Conservation (phyloP, 1,284 basidiomycete genomes). For the Agaricales sp. region DNA sequence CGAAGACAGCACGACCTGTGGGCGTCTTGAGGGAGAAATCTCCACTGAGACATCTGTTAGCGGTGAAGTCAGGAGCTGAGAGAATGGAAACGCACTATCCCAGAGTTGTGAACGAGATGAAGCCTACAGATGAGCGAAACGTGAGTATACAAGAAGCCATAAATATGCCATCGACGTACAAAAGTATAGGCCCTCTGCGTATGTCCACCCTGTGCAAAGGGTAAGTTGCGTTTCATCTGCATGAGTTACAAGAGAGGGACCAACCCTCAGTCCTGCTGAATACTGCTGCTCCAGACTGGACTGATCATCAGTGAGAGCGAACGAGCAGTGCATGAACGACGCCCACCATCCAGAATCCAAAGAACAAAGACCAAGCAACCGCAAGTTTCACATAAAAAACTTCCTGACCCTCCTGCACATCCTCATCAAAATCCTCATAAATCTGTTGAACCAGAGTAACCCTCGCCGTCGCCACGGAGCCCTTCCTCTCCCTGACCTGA, state of each 20-base stretch:
- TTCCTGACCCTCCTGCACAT: slow-evolving; percentile 26
- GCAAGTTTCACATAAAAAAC: slow-evolving; percentile 37
- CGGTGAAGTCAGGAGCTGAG: neutral
- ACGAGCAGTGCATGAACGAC: neutral
- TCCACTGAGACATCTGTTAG: slow-evolving; percentile 19
- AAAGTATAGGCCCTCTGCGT: slow-evolving; percentile 65
- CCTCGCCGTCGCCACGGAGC: too few species aligned
- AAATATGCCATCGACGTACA: too few species aligned
- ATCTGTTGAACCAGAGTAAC: too few species aligned
- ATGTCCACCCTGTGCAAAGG: slow-evolving; percentile 43
- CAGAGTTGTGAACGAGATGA: slow-evolving; percentile 55
- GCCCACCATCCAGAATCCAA: slow-evolving; percentile 47
- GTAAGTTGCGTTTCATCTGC: too few species aligned
- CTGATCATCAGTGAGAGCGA: neutral
- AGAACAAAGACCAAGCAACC: slow-evolving; percentile 37
- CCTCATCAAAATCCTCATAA: too few species aligned
- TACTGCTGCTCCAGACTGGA: slow-evolving; percentile 41
- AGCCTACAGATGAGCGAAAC: slow-evolving; percentile 25
- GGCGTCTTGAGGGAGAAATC: slow-evolving; percentile 53
- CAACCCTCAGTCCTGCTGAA: too few species aligned
- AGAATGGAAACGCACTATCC: slow-evolving; percentile 35
- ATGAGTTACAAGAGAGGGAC: too few species aligned
- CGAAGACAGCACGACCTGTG: slow-evolving; percentile 68
- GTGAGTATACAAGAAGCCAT: too few species aligned
- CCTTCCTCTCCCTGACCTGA: too few species aligned